A percentile compares a stretch with the other conserved stretches of the same genome.
Conservation (phyloP, 176 grass and related monocot species). For the Paspalum notatum region DNA sequence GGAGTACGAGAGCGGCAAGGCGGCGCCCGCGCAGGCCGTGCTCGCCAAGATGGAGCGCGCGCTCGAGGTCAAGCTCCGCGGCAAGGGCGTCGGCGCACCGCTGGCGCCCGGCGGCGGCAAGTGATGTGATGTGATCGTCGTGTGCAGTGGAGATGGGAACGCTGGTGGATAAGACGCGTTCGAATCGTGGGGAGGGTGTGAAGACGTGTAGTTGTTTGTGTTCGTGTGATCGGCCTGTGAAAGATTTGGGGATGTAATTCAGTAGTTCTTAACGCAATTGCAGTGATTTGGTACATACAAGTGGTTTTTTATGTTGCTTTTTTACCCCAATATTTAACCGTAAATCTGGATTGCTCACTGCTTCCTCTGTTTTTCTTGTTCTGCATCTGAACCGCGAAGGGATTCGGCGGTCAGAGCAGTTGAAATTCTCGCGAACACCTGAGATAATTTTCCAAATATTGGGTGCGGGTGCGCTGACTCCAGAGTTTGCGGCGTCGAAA, state of each 20-base stretch:
- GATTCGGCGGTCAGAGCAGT: too few species aligned
- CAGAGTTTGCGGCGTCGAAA: too few species aligned
- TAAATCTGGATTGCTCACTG: neutral
- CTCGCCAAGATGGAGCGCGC: slow-evolving; percentile 91
- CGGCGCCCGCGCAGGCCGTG: slow-evolving; percentile 71
- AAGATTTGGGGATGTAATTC: neutral
- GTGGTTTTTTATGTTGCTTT: neutral
- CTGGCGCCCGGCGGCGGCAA: slow-evolving; percentile 26
- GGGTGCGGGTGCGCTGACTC: too few species aligned
- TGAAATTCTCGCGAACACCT: too few species aligned
- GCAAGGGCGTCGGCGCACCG: slow-evolving; percentile 53
- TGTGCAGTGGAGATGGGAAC: neutral
- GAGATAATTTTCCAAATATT: too few species aligned
- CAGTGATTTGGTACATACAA: neutral
- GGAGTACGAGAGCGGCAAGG: slow-evolving; percentile 89
- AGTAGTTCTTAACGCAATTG: neutral
- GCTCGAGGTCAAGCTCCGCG: slow-evolving; percentile 79
- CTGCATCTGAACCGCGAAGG: too few species aligned
- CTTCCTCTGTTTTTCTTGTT: neutral
- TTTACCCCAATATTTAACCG: neutral
- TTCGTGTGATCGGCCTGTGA: too few species aligned
- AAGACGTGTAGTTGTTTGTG: too few species aligned
- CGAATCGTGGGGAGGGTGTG: neutral
- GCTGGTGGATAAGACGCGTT: neutral
- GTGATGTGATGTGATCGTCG: slow-evolving; percentile 27